Conservation (phyloP, 768 basidiomycete species). For the Cyclocybe cylindracea region DNA sequence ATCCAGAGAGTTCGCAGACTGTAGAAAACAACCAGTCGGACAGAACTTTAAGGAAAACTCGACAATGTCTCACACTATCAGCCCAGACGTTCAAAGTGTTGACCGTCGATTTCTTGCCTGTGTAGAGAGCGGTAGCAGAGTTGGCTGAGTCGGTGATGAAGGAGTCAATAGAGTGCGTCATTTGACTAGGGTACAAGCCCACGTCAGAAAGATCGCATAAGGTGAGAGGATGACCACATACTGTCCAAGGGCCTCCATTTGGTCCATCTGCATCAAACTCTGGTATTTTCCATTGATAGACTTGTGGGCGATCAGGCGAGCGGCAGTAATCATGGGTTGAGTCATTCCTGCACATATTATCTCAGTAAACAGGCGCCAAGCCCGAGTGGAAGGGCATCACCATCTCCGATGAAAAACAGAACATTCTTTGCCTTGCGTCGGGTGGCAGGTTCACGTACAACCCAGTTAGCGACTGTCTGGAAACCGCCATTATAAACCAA, state of each 20-base stretch:
- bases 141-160: constrained; percentile 51
- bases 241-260: constrained; percentile 47
- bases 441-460: constrained; percentile 34
- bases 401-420: constrained; percentile 48
- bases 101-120: constrained; percentile 44
- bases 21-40: background rate
- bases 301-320: constrained; percentile 45
- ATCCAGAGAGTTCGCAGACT: constrained; percentile 42
- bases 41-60: background rate
- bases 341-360: constrained; percentile 38
- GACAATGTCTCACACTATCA: constrained; percentile 34
- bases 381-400: constrained; percentile 19
- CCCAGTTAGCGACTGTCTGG: constrained; percentile 40
- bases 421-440: constrained; percentile 43
- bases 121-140: constrained; percentile 46
- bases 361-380: background rate
- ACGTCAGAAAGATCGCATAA: constrained; percentile 1
- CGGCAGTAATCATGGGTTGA: constrained; percentile 48
- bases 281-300: constrained; percentile 48
- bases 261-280: constrained; percentile 48
- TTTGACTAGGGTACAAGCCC: constrained; percentile 30
- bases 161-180: constrained; percentile 49
- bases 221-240: constrained; percentile 17
- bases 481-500: constrained; percentile 34
- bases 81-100: constrained; percentile 42